phyloP scores from a whole-genome alignment of 2,329 filamentous ascomycete genomes.

The Thyridium curvatum region DNA sequence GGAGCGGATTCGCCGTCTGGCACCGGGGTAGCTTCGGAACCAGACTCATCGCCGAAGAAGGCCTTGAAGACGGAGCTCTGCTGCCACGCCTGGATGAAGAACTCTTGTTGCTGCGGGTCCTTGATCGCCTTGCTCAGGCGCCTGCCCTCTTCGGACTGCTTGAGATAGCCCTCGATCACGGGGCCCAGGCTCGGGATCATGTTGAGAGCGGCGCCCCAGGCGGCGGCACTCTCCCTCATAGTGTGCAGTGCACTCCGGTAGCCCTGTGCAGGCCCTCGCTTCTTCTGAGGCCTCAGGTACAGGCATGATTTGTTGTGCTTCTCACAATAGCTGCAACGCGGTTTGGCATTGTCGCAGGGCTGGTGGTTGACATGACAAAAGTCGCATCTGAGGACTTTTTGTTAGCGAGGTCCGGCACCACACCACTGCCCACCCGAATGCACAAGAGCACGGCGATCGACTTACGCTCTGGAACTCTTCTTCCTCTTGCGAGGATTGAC shows the following conservation, averaged over 20 bases:
- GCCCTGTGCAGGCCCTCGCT: conserved; percentile 29
- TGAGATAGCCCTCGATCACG: conserved; percentile 26
- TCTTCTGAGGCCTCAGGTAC: conserved; percentile 30
- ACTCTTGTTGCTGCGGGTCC: conserved; percentile 27
- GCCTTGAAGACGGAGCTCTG: conserved; percentile 25
- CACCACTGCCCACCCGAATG: no score
- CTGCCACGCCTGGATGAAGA: conserved; percentile 26
- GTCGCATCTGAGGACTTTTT: conserved; percentile 31
- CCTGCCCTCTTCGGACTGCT: conserved; percentile 18
- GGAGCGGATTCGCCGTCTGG: conserved; percentile 1
- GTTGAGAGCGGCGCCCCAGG: conserved; percentile 27
- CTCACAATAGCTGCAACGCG: conserved; percentile 38
- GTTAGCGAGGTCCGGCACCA: conserved; percentile 17
- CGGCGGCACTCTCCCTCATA: conserved; percentile 29
- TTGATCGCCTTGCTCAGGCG: conserved; percentile 22
- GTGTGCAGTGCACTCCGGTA: conserved; percentile 30
- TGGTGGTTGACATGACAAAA: conserved; percentile 41
- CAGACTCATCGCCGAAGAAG: conserved; percentile 21
- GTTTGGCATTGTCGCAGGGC: conserved; percentile 39
- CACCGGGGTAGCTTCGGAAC: not conserved
- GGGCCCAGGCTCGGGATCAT: conserved; percentile 27
- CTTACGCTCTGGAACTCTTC: conserved; percentile 27
- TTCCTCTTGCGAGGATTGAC: conserved; percentile 26
- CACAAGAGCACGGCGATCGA: conserved; percentile 1
- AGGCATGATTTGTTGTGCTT: conserved; percentile 28